Evolutionary conservation across 805 yeast genomes (phyloP), one percentile per base, ranked within the genome.

Genomic region (Kodamaea sagamina): DNA sequence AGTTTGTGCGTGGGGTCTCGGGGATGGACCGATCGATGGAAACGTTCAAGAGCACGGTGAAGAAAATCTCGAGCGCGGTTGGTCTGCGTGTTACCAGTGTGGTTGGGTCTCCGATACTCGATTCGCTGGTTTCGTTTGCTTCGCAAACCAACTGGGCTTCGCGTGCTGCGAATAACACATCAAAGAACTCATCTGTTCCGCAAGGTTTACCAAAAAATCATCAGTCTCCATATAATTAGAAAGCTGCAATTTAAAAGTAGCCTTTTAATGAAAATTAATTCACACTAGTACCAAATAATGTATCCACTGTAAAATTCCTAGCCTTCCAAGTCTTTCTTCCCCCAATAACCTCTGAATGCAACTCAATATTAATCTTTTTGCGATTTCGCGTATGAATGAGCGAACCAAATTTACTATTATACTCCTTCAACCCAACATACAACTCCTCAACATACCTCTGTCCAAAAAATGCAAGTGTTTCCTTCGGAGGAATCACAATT

Each of bases 1-100:
- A 71, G 42, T n/a, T 73, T 0, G 67, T 75, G 1, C 65, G 97
- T 37, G 59, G 66, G 44, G 46, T 78, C 7, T 77, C 90, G 5
- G 88, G 89, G 2, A 82, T 90, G 59, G 97, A 89, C 60, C 52
- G 59, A 32, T 65, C 74, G 32, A 72, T 73, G 74, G 46, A 50
- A 19, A 37, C 58, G 0, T 65, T 63, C 41, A 54, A 53, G 18
- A 29, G 18, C 7, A 15, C 34, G 6, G 34, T 29, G 21, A 29
- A 29, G 34, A 29, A 19, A 15, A 17, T 29, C 19, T 15, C 34
- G 5, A 29, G 34, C 7, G 34, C 15, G 4, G 42, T 26, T 25
- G 8, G 43, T 38, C 6, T 15, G 24, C 6, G 24, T 6, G 34
- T 29, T 15, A 19, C 34, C 6, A 29, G 34, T 15, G 34, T 29